Base-by-base conservation (phyloP, 1,284 basidiomycete species). In the Grifola frondosa region DNA sequence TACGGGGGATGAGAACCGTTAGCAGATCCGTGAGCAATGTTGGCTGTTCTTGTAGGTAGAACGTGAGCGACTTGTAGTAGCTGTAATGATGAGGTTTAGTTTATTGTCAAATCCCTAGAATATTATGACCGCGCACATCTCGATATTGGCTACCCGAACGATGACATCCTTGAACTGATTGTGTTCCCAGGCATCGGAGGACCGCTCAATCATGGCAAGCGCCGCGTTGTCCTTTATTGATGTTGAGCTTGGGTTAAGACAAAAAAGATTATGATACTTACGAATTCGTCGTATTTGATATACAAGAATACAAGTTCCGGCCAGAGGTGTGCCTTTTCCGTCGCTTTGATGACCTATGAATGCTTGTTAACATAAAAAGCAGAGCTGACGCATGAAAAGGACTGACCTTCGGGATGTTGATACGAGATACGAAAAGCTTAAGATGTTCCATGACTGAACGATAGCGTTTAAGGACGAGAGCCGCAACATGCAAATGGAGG, bases 231-330 rank as follows among this genome's bases (percentile, higher is more conserved):
- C 93, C 82, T 90, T 31, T 7, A 50, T 20, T 30, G 5, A 26
- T 6, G 26, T n/a, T 60, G n/a, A 57, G 46, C 11, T 26, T 2
- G 15, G 8, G 16, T n/a, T n/a, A 23, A 17, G 4, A 20, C 6
- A 2, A 30, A 30, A 11, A 22, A 11, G 13, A 4, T 17, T 15
- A 22, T n/a, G 15, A 30, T 6, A 71, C 86, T 60, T 53, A 88
- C 88, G 60, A 86, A 91, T 77, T 93, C 88, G 63, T 97, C 96
- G 62, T 99, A 99, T 70, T 97, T 97, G 72, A 97, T 87, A 70
- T 98, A 98, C 40, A 98, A 72, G 80, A 95, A 99, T 34, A 99
- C 96, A 15, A 98, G 81, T 65, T 99, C 97, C n/a, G 93, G 86
- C 96, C 97, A 99, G 42, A 99, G 82, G 58, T 99, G 96, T n/a